Evolutionary conservation across 768 basidiomycete genomes (phyloP), one percentile per base, ranked within the genome.

Genomic region (Amylocystis lapponica): DNA sequence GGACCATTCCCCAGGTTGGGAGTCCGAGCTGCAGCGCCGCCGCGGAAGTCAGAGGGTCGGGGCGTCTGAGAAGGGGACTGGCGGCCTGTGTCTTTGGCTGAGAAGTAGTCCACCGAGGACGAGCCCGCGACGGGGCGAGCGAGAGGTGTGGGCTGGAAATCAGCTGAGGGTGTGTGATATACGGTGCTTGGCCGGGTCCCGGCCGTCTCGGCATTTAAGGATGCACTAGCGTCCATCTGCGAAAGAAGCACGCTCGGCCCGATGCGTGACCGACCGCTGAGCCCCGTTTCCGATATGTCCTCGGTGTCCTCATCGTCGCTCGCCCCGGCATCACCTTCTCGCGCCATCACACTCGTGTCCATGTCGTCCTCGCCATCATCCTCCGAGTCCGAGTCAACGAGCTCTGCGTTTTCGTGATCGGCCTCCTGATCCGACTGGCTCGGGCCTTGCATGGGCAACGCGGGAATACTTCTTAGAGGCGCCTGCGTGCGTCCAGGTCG

Each of bases 381-480:
- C 13, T 62, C 66, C 5, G 63, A 65, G 27, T 62, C 65, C 1
- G 69, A 66, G 20, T 53, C 56, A 10, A 53, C 59, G 11, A 63
- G 50, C 9, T 48, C 61, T 3, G 52, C 62, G 16, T 60, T 53
- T 19, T 56, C 55, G 29, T 61, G 57, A 21, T 55, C 53, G 14
- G 49, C 57, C 2, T 54, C 55, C 12, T 45, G 49, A 10, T 50
- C 67, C 2, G 63, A 60, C 23, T 64, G 65, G 19, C 69, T 65
- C 4, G 65, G 63, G 23, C 70, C 70, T 22, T 64, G 56, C 54
- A 69, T 64, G 14, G 69, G 66, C 36, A 81, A 56, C 21, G 73
- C 78, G 25, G 82, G 82, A 64, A 81, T 75, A 46, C 66, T 75
- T 35, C 68, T 65, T 49, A 80, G 58, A 11, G 72, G 67, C 11